Conservation (phyloP, 2,329 filamentous ascomycete genomes). For the Aspergillus fumigatiaffinis region DNA sequence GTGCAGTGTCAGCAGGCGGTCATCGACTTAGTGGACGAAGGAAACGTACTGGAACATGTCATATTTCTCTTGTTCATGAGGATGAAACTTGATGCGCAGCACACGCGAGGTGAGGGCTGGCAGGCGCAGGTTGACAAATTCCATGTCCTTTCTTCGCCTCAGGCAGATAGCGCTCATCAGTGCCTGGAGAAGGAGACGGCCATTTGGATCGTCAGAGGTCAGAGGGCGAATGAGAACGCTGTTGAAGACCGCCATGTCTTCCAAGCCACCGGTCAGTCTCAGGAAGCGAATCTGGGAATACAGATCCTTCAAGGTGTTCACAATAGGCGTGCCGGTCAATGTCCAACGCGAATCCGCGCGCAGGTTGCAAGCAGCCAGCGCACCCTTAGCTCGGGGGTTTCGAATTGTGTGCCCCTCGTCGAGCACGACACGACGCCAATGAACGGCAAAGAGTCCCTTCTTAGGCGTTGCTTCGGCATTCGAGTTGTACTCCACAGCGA, state of each 20-base stretch:
- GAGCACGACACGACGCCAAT: constrained; percentile 75
- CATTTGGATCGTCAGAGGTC: constrained; percentile 52
- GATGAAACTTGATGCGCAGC: constrained; percentile 67
- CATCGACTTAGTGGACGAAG: not conserved
- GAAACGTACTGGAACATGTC: constrained; percentile 61
- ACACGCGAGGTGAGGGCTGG: constrained; percentile 75
- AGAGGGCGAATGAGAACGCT: constrained; percentile 66
- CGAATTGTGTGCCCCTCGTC: constrained; percentile 82
- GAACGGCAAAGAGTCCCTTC: constrained; percentile 58
- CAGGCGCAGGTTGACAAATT: constrained; percentile 75
- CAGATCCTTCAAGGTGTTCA: constrained; percentile 77
- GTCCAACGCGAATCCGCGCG: constrained; percentile 73
- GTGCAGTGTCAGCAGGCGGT: constrained; percentile 19
- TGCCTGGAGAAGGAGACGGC: constrained; percentile 64
- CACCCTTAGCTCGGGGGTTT: constrained; percentile 69
- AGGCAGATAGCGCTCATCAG: constrained; percentile 79
- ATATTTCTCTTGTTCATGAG: constrained; percentile 74
- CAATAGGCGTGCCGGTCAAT: constrained; percentile 74
- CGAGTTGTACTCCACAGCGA: constrained; percentile 62
- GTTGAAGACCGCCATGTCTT: constrained; percentile 71
- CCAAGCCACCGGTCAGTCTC: constrained; percentile 69
- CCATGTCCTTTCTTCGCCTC: constrained; percentile 81
- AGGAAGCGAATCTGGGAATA: constrained; percentile 77
- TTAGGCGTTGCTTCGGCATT: constrained; percentile 42
- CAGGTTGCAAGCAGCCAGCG: constrained; percentile 64